These are phyloP conservation scores for Tephrocybe sp. DNA, from an alignment of 768 basidiomycete species.

Conservation along the genomic window DNA sequence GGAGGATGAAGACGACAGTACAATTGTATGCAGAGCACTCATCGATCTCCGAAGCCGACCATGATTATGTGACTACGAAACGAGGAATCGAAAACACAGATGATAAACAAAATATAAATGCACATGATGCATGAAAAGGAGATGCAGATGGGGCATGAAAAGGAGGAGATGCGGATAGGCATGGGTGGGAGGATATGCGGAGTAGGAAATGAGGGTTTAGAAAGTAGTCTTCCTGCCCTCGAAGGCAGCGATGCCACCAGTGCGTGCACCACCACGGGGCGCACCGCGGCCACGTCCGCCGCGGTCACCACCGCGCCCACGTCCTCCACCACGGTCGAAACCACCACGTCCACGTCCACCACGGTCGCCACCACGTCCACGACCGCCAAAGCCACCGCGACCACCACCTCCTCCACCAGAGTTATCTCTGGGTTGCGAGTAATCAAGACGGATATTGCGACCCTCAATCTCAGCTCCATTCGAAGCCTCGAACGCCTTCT, in stretches of 20 bases:
- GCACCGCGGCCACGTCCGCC: constrained; percentile 45
- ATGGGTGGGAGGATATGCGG: background rate
- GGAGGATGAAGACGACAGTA: background rate
- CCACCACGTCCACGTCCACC: constrained; percentile 39
- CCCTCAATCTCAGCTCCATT: constrained; percentile 79
- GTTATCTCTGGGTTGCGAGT: constrained; percentile 75
- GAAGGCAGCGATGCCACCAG: constrained; percentile 60
- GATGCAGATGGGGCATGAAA: background rate
- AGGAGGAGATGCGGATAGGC: no score
- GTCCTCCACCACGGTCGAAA: constrained; percentile 39
- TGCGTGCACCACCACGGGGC: constrained; percentile 47
- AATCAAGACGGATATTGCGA: constrained; percentile 79
- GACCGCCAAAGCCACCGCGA: constrained; percentile 37
- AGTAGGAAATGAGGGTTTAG: constrained; percentile 16
- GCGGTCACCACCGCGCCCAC: constrained; percentile 39
- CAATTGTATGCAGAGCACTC: background rate
- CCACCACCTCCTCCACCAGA: constrained; percentile 37
- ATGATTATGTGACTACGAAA: constrained; percentile 2
- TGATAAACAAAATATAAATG: background rate
- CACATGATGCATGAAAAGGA: background rate
- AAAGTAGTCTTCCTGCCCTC: constrained; percentile 74
- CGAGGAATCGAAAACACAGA: constrained; percentile 5
- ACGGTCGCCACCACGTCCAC: constrained; percentile 24
- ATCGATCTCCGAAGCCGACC: background rate
- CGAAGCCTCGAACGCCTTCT: constrained; percentile 71